Conservation (phyloP, 176 grass and related monocot species). For the Canna indica region DNA sequence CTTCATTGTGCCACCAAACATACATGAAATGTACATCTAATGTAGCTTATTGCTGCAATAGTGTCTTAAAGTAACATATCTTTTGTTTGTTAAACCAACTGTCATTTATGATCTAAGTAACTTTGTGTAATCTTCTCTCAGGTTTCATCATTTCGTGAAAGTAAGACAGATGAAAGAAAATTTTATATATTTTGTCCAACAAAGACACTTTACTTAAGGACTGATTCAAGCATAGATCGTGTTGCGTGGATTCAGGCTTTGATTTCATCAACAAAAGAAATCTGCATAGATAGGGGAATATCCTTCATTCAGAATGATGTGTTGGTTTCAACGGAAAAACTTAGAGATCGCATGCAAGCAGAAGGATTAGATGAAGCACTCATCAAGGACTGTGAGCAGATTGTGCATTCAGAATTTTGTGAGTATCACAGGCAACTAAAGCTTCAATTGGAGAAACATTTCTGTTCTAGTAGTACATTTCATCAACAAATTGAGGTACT, state of each 20-base stretch:
- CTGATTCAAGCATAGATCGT: constrained; percentile 68
- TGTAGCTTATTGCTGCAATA: neutral
- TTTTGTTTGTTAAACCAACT: neutral
- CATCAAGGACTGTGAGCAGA: constrained; percentile 84
- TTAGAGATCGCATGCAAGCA: constrained; percentile 60
- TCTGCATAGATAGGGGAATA: constrained; percentile 31
- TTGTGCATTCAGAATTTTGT: constrained; percentile 69
- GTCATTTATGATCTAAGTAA: constrained; percentile 17
- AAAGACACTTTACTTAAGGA: constrained; percentile 81
- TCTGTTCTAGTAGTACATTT: constrained; percentile 52
- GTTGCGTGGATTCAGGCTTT: constrained; percentile 88
- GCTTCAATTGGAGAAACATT: constrained; percentile 55
- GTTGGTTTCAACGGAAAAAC: constrained; percentile 60
- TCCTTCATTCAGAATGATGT: constrained; percentile 31
- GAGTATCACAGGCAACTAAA: constrained; percentile 58
- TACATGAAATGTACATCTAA: constrained; percentile 1
- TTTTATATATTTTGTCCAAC: constrained; percentile 86
- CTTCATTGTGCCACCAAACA: neutral
- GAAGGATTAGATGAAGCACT: constrained; percentile 56
- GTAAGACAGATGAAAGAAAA: constrained; percentile 81
- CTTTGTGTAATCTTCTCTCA: constrained; percentile 25
- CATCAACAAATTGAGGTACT: constrained; percentile 60
- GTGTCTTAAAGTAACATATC: neutral
- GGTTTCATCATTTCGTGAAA: constrained; percentile 96
- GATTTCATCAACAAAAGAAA: constrained; percentile 60